These are phyloP conservation scores for Cercospora sp. DNA, from an alignment of 2,329 filamentous ascomycete genomes.

Conservation along the genomic window DNA sequence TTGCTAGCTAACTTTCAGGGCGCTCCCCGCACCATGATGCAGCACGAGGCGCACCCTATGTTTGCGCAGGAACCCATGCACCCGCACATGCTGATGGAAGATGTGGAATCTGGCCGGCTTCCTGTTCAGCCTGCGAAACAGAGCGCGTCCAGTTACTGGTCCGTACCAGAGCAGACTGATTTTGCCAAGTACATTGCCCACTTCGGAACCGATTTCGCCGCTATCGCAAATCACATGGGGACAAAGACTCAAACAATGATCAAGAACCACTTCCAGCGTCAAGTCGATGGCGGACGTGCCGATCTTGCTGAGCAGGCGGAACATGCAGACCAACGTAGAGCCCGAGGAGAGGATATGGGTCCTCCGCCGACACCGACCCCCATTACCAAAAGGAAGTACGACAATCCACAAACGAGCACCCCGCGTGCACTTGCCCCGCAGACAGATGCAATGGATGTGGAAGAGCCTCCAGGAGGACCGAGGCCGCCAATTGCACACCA, in stretches of 20 bases:
- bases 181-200: constrained; percentile 71
- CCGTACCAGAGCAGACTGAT: constrained; percentile 75
- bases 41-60: constrained; percentile 23
- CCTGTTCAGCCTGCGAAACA: constrained; percentile 30
- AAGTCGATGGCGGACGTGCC: constrained; percentile 45
- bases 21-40: constrained; percentile 23
- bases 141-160: constrained; percentile 74
- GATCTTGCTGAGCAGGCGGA: constrained; percentile 46
- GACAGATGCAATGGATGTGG: constrained; percentile 43
- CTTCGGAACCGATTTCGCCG: constrained; percentile 76
- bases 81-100: constrained; percentile 23
- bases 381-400: constrained; percentile 50
- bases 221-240: constrained; percentile 75
- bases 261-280: constrained; percentile 54
- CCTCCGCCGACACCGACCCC: constrained; percentile 52
- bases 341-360: constrained; percentile 49
- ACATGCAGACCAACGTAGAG: constrained; percentile 45
- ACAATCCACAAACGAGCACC: constrained; percentile 41
- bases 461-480: constrained; percentile 38
- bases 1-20: constrained; percentile 37
- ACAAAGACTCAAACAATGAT: constrained; percentile 88
- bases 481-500: constrained; percentile 37
- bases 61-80: constrained; percentile 30
- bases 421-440: constrained; percentile 49
- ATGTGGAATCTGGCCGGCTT: constrained; percentile 29